These are phyloP conservation scores for Pythium chondricola DNA, from an alignment of 352 stramenopile genomes.

Conservation along the genomic window DNA sequence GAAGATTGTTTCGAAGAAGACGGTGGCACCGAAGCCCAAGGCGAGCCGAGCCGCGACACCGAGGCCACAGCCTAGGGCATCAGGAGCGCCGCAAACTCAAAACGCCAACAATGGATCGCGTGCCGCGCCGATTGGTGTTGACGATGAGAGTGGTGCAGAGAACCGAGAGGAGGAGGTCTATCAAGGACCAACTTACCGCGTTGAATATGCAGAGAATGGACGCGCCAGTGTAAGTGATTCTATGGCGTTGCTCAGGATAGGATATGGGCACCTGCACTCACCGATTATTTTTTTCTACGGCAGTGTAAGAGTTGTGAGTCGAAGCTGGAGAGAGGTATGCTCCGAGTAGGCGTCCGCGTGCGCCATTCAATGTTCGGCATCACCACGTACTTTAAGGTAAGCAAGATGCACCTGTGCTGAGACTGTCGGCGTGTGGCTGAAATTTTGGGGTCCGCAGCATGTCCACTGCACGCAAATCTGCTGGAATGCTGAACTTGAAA, in stretches of 20 bases:
- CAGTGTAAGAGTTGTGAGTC: constrained; percentile 79
- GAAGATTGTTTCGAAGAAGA: too few species aligned
- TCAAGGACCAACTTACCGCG: constrained; percentile 43
- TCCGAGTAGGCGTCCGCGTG: constrained; percentile 57
- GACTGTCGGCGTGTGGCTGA: too few species aligned
- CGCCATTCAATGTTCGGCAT: constrained; percentile 76
- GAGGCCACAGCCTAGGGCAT: background rate
- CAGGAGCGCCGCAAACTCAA: background rate
- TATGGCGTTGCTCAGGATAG: background rate
- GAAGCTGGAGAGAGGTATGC: constrained; percentile 31
- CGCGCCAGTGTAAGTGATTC: constrained; percentile 47
- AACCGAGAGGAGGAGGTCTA: constrained; percentile 40
- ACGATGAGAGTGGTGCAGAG: constrained; percentile 16
- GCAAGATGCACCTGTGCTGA: too few species aligned
- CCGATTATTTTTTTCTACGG: background rate
- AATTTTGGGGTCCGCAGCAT: constrained; percentile 18
- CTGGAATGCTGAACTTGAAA: constrained; percentile 2
- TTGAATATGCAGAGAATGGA: constrained; percentile 61
- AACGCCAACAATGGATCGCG: constrained; percentile 21
- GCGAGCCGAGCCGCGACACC: background rate
- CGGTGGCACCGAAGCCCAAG: constrained; percentile 3
- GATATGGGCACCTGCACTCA: background rate
- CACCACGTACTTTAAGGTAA: constrained; percentile 79
- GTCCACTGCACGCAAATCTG: constrained; percentile 41
- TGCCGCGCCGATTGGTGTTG: too few species aligned